A percentile compares a stretch with the other conserved stretches of the same genome.
Conservation (phyloP, 176 grass and related monocot species). For the Juncus effusus region DNA sequence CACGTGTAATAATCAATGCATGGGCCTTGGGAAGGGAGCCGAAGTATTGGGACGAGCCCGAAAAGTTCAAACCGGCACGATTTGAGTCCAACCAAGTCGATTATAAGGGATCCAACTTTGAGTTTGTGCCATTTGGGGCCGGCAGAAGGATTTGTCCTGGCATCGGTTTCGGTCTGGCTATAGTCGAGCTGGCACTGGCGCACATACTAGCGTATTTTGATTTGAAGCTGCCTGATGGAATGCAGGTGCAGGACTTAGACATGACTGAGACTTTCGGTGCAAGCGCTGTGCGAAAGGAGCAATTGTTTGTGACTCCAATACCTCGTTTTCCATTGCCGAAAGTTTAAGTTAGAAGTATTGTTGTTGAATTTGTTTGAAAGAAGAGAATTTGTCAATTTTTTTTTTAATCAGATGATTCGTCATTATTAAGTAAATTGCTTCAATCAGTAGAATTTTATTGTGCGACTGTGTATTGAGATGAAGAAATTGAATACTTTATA, state of each 20-base stretch:
- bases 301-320: constrained; percentile 1
- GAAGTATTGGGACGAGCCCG: constrained; percentile 19
- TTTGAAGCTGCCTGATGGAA: constrained; percentile 18
- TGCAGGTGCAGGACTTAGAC: constrained; percentile 7
- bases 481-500: too few species aligned
- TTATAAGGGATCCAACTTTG: constrained; percentile 4
- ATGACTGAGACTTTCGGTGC: constrained; percentile 18
- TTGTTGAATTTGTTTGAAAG: too few species aligned
- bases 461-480: too few species aligned
- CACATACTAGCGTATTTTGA: constrained; percentile 20
- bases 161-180: constrained; percentile 3
- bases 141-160: constrained; percentile 28
- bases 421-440: too few species aligned
- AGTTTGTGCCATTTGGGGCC: constrained; percentile 30
- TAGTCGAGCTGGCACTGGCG: constrained; percentile 16
- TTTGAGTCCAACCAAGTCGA: background rate
- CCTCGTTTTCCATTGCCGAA: background rate
- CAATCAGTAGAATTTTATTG: too few species aligned
- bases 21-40: constrained; percentile 32
- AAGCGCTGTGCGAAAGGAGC: background rate
- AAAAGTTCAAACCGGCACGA: constrained; percentile 27
- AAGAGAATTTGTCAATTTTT: too few species aligned
- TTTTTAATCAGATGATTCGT: too few species aligned
- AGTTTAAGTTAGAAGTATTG: too few species aligned
- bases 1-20: constrained; percentile 27